Conservation (phyloP, 768 basidiomycete species). For the Termitomyces sp. region DNA sequence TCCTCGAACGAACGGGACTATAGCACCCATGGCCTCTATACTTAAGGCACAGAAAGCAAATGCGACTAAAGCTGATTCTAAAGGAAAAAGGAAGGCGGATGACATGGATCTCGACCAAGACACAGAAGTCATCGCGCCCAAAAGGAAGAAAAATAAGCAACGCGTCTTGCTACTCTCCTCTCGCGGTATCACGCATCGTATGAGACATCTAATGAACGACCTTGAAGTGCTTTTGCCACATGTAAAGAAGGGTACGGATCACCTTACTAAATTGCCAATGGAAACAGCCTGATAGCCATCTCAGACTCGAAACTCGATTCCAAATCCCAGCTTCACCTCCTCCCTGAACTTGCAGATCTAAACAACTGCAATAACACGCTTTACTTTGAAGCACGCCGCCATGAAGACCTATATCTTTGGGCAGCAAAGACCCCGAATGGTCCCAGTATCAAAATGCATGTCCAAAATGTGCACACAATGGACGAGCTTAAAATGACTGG, state of each 20-base stretch:
- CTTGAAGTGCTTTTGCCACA: conserved; percentile 88
- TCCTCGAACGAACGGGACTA: not conserved
- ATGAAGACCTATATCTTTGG: conserved; percentile 97
- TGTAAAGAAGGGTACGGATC: conserved; percentile 83
- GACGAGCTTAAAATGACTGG: conserved; percentile 99
- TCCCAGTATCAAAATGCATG: conserved; percentile 95
- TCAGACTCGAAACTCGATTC: conserved; percentile 96
- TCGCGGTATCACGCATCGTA: conserved; percentile 90
- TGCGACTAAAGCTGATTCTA: conserved; percentile 43
- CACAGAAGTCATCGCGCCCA: conserved; percentile 28
- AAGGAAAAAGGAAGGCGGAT: conserved; percentile 63
- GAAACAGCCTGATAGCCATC: conserved; percentile 1
- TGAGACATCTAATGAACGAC: conserved; percentile 97
- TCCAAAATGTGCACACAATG: conserved; percentile 99
- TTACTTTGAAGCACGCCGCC: conserved; percentile 94
- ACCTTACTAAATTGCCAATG: not conserved
- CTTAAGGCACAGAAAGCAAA: conserved; percentile 61
- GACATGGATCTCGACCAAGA: conserved; percentile 53
- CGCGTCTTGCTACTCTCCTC: conserved; percentile 91
- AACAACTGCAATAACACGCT: conserved; percentile 97
- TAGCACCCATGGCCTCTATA: conserved; percentile 55
- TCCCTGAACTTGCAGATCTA: conserved; percentile 95
- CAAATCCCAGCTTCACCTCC: conserved; percentile 86
- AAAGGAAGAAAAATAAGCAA: conserved; percentile 87
- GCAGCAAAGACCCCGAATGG: conserved; percentile 96